Evolutionary conservation across 2,329 filamentous ascomycete species (phyloP), one percentile per base, ranked within the genome.

Genomic region (Aspergillus pseudoviridinutans): DNA sequence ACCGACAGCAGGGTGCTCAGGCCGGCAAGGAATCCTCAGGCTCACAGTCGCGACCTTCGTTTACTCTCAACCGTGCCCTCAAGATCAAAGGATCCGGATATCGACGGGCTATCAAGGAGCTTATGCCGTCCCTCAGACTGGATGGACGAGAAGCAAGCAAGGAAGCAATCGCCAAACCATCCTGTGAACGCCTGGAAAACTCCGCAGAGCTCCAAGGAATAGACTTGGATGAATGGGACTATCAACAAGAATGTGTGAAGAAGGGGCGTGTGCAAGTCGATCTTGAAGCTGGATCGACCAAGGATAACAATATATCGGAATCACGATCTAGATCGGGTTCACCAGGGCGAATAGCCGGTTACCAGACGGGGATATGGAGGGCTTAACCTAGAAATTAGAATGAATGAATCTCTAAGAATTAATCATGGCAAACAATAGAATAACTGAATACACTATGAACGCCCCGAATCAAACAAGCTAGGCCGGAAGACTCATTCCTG

Each of bases 41-140:
- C 17, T 65, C 64, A 6, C 60, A 59, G 32, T 62, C 66, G 4
- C 63, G 60, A 14, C 58, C 60, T 4, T 69, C 68, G 3, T 60
- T 64, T 28, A 58, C 62, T 6, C 41, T 64, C 4, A 58, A 59
- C 9, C 57, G 60, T 1, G 55, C 53, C 7, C 56, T 63, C 41
- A 56, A 59, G 7, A 52, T 61, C 22, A 55, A 59, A 9, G 57
- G 50, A 12, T 49, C 58, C 1, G 42, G 51, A 10, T 59, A 50
- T 44, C 57, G 61, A 27, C 63, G 57, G 42, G 24, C 28, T 7
- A 27, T 55, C 22, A 29, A 47, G 10, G 9, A n/a, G 10, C 32
- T 52, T 1, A 32, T 44, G 20, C 38, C 52, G 17, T 32, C 8
- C 9, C 41, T 27, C 10, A 49, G 17, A 46, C 8, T 24, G 22